Base-by-base conservation (phyloP, 257 asterid species). In the Scutellaria galericulata region DNA sequence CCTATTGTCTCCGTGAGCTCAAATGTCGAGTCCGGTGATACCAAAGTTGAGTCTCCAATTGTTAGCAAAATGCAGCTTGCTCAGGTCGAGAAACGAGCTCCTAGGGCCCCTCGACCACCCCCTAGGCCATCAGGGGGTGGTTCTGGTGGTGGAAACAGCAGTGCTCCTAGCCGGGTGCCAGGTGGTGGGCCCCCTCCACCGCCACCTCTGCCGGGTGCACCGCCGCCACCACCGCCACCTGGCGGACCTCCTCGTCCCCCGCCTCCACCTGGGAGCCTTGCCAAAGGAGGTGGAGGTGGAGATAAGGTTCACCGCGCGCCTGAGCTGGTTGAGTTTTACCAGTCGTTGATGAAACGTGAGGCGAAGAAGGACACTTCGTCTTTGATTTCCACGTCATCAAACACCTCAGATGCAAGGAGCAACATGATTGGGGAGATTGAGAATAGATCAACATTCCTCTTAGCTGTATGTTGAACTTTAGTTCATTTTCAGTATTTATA, bases 381-480 rank as follows among this genome's bases (percentile, higher is more conserved):
- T 9, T 68, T 92, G 85, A 75, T 95, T 62, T 75, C 97, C 48
- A 65, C 94, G 22, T 56, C 89, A 37, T 83, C 93, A 12, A 90
- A 79, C 73, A 65, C 91, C 24, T 79, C 89, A 1, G 96, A 86
- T 69, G 99, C 98, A 58, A 89, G 97, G 76, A 92, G 86, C 83
- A 92, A 88, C 80, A 86, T 95, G 98, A 95, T 92, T 71, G 99
- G 99, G 78, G 98, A 95, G 92, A 92, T 95, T 72, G 98, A 79
- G 76, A 90, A 95, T 80, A 87, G 83, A 87, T 95, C 99, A 40
- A 78, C 99, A 6, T 95, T 92, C 90, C 85, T 88, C 10, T 67
- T 95, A 82, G 97, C 99, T 70, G 99, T 95, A 88, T 67, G 97
- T 81, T 52, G 37, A 20, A 53, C 37, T 7, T 48, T 7, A 5